phyloP scores from a whole-genome alignment of 148 eudicot genomes.

The Amaranthus palmeri region DNA sequence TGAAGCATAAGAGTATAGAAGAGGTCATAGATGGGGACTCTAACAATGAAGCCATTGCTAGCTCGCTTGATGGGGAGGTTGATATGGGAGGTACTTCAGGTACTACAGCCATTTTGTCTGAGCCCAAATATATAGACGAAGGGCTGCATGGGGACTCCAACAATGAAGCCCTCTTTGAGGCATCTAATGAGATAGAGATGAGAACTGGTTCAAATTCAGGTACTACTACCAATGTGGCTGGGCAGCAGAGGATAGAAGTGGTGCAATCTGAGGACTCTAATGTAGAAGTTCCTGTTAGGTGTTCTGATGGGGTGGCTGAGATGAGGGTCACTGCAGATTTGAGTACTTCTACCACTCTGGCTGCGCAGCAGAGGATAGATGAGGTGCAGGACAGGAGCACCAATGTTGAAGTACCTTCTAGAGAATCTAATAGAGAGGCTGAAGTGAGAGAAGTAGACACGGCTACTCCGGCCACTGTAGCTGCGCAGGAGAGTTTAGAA shows the following conservation, averaged over 20 bases:
- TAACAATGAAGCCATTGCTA: too few species aligned
- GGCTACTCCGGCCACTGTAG: slow-evolving; percentile 2
- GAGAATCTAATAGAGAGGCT: slow-evolving; percentile 1
- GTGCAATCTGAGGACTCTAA: background rate
- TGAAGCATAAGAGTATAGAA: too few species aligned
- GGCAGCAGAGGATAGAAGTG: background rate
- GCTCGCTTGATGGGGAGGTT: too few species aligned
- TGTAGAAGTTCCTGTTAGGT: background rate
- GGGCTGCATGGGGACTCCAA: background rate
- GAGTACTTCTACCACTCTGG: background rate
- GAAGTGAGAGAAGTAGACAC: background rate
- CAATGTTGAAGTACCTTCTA: background rate
- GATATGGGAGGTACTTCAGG: too few species aligned
- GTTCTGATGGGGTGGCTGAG: background rate
- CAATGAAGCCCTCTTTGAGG: background rate
- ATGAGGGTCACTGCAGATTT: slow-evolving; percentile 1
- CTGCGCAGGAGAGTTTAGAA: background rate
- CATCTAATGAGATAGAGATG: background rate
- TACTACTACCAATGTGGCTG: background rate
- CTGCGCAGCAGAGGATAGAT: background rate
- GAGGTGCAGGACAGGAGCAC: background rate
- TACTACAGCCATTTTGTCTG: too few species aligned
- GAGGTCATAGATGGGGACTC: too few species aligned
- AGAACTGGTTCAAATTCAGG: background rate
- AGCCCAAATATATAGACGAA: too few species aligned